Conservation (phyloP, 2,329 filamentous ascomycete genomes). For the Fusarium torreyae region DNA sequence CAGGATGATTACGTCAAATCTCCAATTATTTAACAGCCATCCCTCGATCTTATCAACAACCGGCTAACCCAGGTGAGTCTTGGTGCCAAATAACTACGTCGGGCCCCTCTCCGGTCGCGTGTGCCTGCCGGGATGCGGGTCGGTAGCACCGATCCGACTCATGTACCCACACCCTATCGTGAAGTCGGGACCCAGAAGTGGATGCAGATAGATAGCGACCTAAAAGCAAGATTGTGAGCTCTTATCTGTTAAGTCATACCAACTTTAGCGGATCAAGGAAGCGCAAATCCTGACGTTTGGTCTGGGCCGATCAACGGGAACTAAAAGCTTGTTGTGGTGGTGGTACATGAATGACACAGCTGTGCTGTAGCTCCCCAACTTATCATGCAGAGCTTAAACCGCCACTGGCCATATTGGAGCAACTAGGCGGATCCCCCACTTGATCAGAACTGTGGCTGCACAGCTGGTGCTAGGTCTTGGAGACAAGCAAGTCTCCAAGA, state of each 20-base stretch:
- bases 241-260: conserved; percentile 1
- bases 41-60: too few species aligned
- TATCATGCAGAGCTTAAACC: background rate
- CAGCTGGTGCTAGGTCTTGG: too few species aligned
- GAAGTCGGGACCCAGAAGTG: background rate
- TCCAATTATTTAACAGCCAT: too few species aligned
- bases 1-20: too few species aligned
- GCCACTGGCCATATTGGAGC: background rate
- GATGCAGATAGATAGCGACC: background rate
- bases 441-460: too few species aligned
- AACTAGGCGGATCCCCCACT: background rate
- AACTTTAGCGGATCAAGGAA: background rate
- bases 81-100: background rate
- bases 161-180: background rate
- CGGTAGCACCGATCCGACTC: too few species aligned
- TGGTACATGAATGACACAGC: background rate
- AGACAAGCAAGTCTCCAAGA: background rate
- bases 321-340: conserved; percentile 6
- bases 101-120: background rate
- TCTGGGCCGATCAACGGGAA: conserved; percentile 8
- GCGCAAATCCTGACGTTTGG: conserved; percentile 8
- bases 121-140: background rate
- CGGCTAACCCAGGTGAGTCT: background rate
- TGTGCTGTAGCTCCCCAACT: background rate
- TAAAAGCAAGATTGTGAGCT: conserved; percentile 5